A percentile compares a stretch with the other conserved stretches of the same genome.
phyloP scores from a whole-genome alignment of 495 filamentous ascomycete genomes.

The Trichoderma asperelloides region DNA sequence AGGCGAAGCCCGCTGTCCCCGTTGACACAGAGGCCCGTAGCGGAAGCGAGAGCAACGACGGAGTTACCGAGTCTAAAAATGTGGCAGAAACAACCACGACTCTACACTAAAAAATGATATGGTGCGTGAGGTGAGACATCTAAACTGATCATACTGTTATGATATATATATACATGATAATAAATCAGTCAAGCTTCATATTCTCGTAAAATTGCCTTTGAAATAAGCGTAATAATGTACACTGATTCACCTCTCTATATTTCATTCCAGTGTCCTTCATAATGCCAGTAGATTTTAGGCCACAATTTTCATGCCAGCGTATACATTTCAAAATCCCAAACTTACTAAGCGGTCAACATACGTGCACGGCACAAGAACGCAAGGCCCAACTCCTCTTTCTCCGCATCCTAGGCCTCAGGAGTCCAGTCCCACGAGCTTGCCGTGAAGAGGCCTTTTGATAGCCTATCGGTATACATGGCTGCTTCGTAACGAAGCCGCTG shows the following conservation, averaged over 20 bases:
- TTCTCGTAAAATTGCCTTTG: neutral
- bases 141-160: too few relatives aligned
- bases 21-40: neutral
- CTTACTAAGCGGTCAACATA: neutral
- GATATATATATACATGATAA: too few relatives aligned
- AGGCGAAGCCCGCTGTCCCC: slow-evolving; percentile 11
- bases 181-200: neutral
- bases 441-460: slow-evolving; percentile 46
- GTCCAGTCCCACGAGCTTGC: slow-evolving; percentile 53
- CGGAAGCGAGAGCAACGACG: neutral
- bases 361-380: neutral
- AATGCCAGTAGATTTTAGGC: neutral
- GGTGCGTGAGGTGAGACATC: neutral
- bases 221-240: neutral
- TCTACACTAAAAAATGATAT: neutral
- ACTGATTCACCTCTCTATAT: neutral
- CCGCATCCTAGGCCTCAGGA: slow-evolving; percentile 26
- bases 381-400: neutral
- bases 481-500: slow-evolving; percentile 31
- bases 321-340: neutral
- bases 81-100: neutral
- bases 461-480: slow-evolving; percentile 29
- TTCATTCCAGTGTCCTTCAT: neutral
- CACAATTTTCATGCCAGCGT: neutral
- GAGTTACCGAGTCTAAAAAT: neutral